Conservation (phyloP, 129 eudicot species). For the Dittrichia graveolens region DNA sequence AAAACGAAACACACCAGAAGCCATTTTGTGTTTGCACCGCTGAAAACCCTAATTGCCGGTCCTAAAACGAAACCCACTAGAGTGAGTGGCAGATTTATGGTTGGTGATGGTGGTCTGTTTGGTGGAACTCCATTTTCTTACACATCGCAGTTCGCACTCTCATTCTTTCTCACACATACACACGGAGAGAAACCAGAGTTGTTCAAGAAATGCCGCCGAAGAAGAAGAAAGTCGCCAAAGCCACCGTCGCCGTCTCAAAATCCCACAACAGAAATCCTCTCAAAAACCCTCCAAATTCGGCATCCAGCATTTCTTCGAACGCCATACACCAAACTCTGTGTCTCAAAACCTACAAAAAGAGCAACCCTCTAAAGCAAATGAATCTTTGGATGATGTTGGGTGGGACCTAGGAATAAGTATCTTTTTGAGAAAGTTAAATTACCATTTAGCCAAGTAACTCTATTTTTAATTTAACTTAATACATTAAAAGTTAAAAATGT, state of each 20-base stretch:
- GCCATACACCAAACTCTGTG: conserved; percentile 55
- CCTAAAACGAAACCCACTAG: too few species aligned
- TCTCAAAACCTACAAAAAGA: conserved; percentile 44
- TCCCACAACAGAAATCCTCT: conserved; percentile 36
- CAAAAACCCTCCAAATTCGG: conserved; percentile 69
- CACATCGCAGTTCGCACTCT: not conserved
- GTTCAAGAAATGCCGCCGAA: conserved; percentile 63
- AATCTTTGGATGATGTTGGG: not conserved
- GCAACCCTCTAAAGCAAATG: conserved; percentile 12
- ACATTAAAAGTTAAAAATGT: too few species aligned
- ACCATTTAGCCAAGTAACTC: too few species aligned
- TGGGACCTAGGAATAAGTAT: conserved; percentile 17
- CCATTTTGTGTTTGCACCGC: too few species aligned
- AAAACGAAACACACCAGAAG: too few species aligned
- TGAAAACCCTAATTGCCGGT: too few species aligned
- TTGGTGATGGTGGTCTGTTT: too few species aligned
- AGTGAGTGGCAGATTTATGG: too few species aligned
- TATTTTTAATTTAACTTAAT: too few species aligned
- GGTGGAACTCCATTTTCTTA: conserved; percentile 25
- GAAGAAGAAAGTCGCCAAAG: conserved; percentile 46
- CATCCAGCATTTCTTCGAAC: conserved; percentile 95
- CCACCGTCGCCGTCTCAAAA: conserved; percentile 34
- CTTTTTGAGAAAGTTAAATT: too few species aligned
- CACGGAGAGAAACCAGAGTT: not conserved
- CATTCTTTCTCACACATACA: not conserved